A percentile compares a stretch with the other conserved stretches of the same genome.
phyloP scores from a whole-genome alignment of 441 rosid genomes.

The Syzygium malaccense region DNA sequence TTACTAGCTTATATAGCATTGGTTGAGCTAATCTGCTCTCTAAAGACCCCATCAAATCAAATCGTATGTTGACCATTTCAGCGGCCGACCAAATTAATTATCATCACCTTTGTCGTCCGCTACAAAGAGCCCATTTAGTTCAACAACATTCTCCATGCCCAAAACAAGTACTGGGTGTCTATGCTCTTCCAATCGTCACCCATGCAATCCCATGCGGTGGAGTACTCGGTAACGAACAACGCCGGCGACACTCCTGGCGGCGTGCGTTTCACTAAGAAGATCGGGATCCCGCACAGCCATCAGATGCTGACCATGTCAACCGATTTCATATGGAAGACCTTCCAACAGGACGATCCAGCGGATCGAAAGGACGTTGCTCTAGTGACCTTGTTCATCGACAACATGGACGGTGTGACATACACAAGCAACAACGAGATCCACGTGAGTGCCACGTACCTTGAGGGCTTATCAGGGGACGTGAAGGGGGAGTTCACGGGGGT shows the following conservation, averaged over 20 bases:
- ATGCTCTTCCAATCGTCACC: not conserved
- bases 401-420: constrained; percentile 10
- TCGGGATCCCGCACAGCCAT: constrained; percentile 15
- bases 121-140: not conserved
- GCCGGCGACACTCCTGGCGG: constrained; percentile 21
- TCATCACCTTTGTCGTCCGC: not conserved
- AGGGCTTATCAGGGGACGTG: constrained; percentile 6
- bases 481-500: constrained; percentile 21
- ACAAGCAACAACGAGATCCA: constrained; percentile 15
- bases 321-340: constrained; percentile 17
- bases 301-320: constrained; percentile 15
- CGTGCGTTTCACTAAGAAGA: constrained; percentile 15
- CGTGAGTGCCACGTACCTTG: constrained; percentile 11
- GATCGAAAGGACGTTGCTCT: constrained; percentile 12
- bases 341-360: constrained; percentile 19
- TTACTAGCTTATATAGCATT: too few relatives aligned
- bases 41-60: too few relatives aligned
- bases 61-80: not conserved
- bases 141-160: not conserved
- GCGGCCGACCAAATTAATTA: not conserved
- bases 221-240: constrained; percentile 17
- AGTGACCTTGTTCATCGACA: constrained; percentile 12
- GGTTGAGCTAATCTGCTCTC: too few relatives aligned
- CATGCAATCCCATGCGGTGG: constrained; percentile 11
- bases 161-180: not conserved